Conservation (phyloP, 2,329 filamentous ascomycete species). For the Venturia asperata region DNA sequence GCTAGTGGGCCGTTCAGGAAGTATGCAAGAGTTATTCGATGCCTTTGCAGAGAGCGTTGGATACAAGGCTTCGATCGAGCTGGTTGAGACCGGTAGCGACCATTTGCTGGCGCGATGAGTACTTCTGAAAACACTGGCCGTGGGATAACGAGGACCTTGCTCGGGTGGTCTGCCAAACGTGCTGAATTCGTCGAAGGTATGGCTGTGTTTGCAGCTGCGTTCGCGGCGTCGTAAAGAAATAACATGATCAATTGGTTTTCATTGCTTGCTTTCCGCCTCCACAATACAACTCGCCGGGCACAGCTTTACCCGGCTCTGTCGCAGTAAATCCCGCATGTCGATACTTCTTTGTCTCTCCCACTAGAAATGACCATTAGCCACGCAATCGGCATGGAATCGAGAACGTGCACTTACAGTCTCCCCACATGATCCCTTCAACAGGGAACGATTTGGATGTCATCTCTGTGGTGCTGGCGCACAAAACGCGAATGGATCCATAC, state of each 20-base stretch:
- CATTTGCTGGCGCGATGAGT: not conserved
- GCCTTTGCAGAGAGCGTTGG: not conserved
- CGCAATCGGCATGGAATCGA: not conserved
- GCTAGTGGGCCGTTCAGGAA: constrained; percentile 24
- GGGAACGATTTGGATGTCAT: constrained; percentile 27
- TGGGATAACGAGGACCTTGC: not conserved
- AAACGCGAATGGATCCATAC: constrained; percentile 29
- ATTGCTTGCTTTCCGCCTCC: not conserved
- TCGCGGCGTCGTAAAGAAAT: not conserved
- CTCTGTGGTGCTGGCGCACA: constrained; percentile 27
- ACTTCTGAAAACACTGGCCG: not conserved
- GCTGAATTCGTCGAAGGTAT: not conserved
- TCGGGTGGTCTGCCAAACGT: not conserved
- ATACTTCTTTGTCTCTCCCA: not conserved
- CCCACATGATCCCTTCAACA: constrained; percentile 17
- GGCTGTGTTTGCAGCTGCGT: not conserved
- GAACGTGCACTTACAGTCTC: constrained; percentile 1
- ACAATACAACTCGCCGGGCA: constrained; percentile 9
- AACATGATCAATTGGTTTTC: not conserved
- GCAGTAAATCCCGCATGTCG: constrained; percentile 8
- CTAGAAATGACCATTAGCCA: not conserved
- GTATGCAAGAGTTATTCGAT: not conserved
- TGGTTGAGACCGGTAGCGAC: not conserved
- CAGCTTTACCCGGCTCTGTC: not conserved
- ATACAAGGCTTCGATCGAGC: not conserved